Percentiles rank a stretch among this genome's conserved stretches.
Evolutionary conservation across 768 basidiomycete genomes (phyloP).

Genomic region (Pleurotus sapidus): DNA sequence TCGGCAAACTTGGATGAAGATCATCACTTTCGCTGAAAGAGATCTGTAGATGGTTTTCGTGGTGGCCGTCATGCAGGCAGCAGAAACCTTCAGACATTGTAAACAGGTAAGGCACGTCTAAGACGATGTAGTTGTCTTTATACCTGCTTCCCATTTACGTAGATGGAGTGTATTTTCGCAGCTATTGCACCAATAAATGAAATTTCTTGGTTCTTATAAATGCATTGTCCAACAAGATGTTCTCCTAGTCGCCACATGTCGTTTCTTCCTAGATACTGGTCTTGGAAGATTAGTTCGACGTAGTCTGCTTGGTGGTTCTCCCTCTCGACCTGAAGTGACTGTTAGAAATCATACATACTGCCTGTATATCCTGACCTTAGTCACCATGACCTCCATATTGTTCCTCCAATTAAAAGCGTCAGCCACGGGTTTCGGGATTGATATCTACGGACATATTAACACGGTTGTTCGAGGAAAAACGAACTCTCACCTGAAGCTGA

Average conservation of each 20-base stretch:
- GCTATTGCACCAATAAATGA: slow-evolving; percentile 79
- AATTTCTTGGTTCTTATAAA: slow-evolving; percentile 83
- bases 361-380: slow-evolving; percentile 46
- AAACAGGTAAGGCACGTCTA: slow-evolving; percentile 1
- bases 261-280: slow-evolving; percentile 92
- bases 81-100: slow-evolving; percentile 56
- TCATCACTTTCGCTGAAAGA: slow-evolving; percentile 86
- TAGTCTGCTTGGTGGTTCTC: slow-evolving; percentile 63
- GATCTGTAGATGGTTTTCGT: slow-evolving; percentile 91
- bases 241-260: slow-evolving; percentile 97
- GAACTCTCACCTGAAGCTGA: slow-evolving; percentile 55
- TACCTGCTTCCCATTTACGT: slow-evolving; percentile 67
- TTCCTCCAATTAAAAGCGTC: slow-evolving; percentile 71
- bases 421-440: slow-evolving; percentile 69
- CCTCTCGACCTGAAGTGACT: slow-evolving; percentile 59
- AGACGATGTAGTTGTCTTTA: slow-evolving; percentile 12
- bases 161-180: slow-evolving; percentile 81
- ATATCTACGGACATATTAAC: slow-evolving; percentile 46
- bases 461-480: neutral
- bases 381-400: slow-evolving; percentile 66
- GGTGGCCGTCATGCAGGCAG: slow-evolving; percentile 74
- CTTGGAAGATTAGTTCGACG: slow-evolving; percentile 89
- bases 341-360: slow-evolving; percentile 4
- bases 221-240: slow-evolving; percentile 74
- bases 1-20: slow-evolving; percentile 94